Base-by-base conservation (phyloP, 495 filamentous ascomycete species). In the Aspergillus homomorphus region DNA sequence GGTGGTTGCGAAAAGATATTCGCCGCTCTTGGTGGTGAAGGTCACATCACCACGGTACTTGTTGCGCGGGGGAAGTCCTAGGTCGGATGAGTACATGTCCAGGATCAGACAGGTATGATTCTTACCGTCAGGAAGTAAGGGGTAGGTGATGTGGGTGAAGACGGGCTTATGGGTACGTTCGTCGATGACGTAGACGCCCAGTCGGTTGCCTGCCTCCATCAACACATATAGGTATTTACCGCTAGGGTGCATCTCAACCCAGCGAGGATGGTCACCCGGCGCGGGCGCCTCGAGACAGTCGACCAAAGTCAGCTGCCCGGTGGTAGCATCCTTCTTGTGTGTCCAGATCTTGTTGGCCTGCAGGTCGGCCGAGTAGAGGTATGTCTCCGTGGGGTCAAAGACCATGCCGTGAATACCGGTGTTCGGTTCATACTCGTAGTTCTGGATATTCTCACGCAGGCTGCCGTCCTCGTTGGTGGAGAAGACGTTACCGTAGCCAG, bases 341-440 rank as follows among this genome's bases (percentile, higher is more conserved):
- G 86, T 88, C 90, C 90, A 94, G 51, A 94, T 83, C 77, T 89
- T 91, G 78, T 94, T 92, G 62, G 85, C 89, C 59, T 80, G 82
- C 70, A 94, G 81, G 72, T 94, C 90, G 57, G 90, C 90, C 20
- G 88, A 91, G 77, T 94, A 94, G 38, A 94, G 81, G 73, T 90
- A 92, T 15, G 84, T 88, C 73, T 94, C 90, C 54, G 84, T 86
- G 12, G 87, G 84, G 69, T 94, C 89, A 67, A 94, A 94, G 45
- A 91, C 89, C 88, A 91, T 92, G 73, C 89, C 90, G 73, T 94
- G 90, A 61, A 94, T 89, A 45, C 88, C 89, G 8, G 88, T 88
- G 68, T 89, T 82, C 38, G 77, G 71, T 45, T 83, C 79, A 67
- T 92, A 90, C 51, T 86, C 82, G 74, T 88, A 92, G 71, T 92